Conservation (phyloP, 257 asterid genomes). For the Capsicum baccatum region DNA sequence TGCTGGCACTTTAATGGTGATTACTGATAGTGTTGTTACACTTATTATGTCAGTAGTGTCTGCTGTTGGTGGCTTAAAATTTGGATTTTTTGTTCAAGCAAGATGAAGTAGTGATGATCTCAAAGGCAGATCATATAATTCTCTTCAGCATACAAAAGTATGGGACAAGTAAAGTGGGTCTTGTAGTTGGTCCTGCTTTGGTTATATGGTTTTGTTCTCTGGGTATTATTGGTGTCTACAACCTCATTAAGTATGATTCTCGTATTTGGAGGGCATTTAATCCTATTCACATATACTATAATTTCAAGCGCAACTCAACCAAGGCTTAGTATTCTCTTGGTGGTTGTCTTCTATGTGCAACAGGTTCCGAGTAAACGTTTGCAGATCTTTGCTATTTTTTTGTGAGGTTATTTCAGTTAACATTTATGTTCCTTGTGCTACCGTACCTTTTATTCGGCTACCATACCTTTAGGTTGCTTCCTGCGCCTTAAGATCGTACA, state of each 20-base stretch:
- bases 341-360: constrained; percentile 92
- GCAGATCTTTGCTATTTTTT: constrained; percentile 98
- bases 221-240: constrained; percentile 91
- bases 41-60: neutral
- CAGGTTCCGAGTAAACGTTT: constrained; percentile 99
- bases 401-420: constrained; percentile 96
- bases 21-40: too few species aligned
- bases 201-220: constrained; percentile 97
- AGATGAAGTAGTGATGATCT: constrained; percentile 70
- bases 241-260: constrained; percentile 81
- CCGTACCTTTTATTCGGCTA: constrained; percentile 98
- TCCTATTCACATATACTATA: constrained; percentile 84
- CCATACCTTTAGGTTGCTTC: constrained; percentile 91
- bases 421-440: constrained; percentile 77
- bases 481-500: constrained; percentile 96
- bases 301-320: constrained; percentile 75
- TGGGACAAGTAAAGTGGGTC: constrained; percentile 96
- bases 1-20: too few species aligned
- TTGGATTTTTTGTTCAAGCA: too few species aligned
- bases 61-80: too few species aligned
- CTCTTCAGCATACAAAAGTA: constrained; percentile 93
- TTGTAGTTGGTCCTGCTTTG: constrained; percentile 94
- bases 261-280: constrained; percentile 80
- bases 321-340: constrained; percentile 97
- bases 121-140: constrained; percentile 79